Conservation (phyloP, 1,284 basidiomycete species). For the Ustilago xerochloae region DNA sequence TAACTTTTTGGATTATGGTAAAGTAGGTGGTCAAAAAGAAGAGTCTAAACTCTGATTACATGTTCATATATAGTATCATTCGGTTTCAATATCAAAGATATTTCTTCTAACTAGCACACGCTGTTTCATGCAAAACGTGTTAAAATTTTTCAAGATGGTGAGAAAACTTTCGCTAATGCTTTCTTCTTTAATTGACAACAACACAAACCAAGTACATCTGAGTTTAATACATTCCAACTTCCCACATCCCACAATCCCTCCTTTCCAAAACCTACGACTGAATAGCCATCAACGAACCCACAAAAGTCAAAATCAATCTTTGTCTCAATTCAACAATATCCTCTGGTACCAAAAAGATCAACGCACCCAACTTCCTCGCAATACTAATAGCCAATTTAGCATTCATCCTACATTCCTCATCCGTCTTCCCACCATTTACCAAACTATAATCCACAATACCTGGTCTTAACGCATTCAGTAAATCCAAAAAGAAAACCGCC, state of each 20-base stretch:
- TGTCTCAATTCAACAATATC: constrained; percentile 71
- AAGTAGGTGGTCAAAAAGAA: neutral
- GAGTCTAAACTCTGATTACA: constrained; percentile 9
- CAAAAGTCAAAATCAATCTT: constrained; percentile 72
- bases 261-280: constrained; percentile 19
- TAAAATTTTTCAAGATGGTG: neutral
- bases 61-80: too few species aligned
- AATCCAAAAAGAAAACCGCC: constrained; percentile 91
- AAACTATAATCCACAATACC: constrained; percentile 94
- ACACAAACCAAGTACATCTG: too few species aligned
- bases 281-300: constrained; percentile 71
- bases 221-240: too few species aligned
- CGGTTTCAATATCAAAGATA: too few species aligned
- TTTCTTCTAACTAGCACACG: too few species aligned
- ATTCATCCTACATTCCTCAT: constrained; percentile 91
- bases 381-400: constrained; percentile 91
- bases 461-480: constrained; percentile 88
- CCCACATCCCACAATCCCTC: too few species aligned
- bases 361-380: constrained; percentile 93
- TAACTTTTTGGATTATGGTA: constrained; percentile 35
- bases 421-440: constrained; percentile 77
- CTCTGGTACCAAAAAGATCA: constrained; percentile 98
- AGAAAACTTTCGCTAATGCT: neutral
- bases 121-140: too few species aligned
- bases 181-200: too few species aligned